phyloP scores from a whole-genome alignment of 2,329 filamentous ascomycete species.

The Aspergillus hiratsukae region DNA sequence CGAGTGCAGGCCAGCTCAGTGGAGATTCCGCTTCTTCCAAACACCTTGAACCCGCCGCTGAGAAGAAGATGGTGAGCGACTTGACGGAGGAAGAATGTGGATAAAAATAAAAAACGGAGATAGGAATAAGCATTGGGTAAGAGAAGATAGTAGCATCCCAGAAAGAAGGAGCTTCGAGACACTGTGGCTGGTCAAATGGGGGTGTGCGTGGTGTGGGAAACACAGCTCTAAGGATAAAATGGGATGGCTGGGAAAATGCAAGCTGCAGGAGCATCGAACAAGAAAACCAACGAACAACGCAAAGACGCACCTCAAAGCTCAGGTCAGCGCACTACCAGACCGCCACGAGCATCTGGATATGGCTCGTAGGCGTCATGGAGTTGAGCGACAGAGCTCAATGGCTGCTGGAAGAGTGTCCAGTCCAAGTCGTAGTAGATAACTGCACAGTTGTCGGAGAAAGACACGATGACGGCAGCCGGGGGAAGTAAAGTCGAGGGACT shows the following conservation, averaged over 20 bases:
- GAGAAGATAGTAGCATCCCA: slow-evolving; percentile 9
- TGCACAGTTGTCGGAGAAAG: not conserved
- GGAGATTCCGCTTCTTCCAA: slow-evolving; percentile 5
- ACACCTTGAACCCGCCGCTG: slow-evolving; percentile 7
- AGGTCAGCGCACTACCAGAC: slow-evolving; percentile 13
- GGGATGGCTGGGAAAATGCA: slow-evolving; percentile 35
- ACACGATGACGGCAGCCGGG: slow-evolving; percentile 2
- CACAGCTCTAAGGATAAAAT: slow-evolving; percentile 26
- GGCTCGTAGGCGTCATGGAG: slow-evolving; percentile 19
- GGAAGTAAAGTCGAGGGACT: not conserved
- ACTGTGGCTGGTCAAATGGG: slow-evolving; percentile 31
- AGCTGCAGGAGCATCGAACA: slow-evolving; percentile 13
- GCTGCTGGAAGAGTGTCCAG: slow-evolving; percentile 5
- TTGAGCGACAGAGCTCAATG: slow-evolving; percentile 14
- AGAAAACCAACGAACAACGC: slow-evolving; percentile 9
- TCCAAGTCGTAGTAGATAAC: not conserved
- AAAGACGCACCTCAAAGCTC: slow-evolving; percentile 7
- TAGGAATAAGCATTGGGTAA: slow-evolving; percentile 6
- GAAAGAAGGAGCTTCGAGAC: slow-evolving; percentile 8
- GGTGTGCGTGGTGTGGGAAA: not conserved
- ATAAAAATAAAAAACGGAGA: slow-evolving; percentile 15
- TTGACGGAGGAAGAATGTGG: slow-evolving; percentile 21
- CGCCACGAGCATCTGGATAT: slow-evolving; percentile 16
- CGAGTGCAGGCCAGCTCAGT: slow-evolving; percentile 7
- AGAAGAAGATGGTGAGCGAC: slow-evolving; percentile 3